These are phyloP conservation scores for Xylaria arbuscula DNA, from an alignment of 2,329 filamentous ascomycete species.

Conservation along the genomic window DNA sequence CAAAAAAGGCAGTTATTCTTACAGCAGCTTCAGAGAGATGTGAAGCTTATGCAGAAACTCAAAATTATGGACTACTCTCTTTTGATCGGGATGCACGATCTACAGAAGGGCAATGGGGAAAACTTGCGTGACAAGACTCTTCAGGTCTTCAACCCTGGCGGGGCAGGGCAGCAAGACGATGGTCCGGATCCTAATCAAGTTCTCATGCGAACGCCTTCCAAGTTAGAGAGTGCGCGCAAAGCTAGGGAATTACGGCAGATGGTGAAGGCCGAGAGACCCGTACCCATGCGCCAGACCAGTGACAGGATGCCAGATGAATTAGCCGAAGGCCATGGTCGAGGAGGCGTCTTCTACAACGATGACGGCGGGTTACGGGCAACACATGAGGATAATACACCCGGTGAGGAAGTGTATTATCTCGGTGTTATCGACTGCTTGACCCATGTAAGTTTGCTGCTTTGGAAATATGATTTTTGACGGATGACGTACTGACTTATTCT, in stretches of 20 bases:
- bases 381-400: constrained; percentile 85
- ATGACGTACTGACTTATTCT: constrained; percentile 38
- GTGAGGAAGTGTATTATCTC: constrained; percentile 95
- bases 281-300: constrained; percentile 86
- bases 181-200: constrained; percentile 70
- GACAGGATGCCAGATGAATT: constrained; percentile 93
- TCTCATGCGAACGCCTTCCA: constrained; percentile 90
- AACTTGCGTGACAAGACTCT: constrained; percentile 90
- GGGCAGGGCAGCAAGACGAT: constrained; percentile 67
- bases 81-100: constrained; percentile 91
- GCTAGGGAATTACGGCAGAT: constrained; percentile 90
- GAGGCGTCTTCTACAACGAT: constrained; percentile 88
- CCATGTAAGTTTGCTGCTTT: constrained; percentile 73
- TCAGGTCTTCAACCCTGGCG: constrained; percentile 92
- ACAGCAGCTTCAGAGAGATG: constrained; percentile 88
- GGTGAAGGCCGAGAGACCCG: constrained; percentile 90
- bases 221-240: constrained; percentile 90
- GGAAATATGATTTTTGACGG: background rate
- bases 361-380: constrained; percentile 94
- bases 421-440: constrained; percentile 99
- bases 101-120: constrained; percentile 91
- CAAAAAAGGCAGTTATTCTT: constrained; percentile 89
- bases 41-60: constrained; percentile 83
- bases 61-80: constrained; percentile 99
- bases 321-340: constrained; percentile 76